These are phyloP conservation scores for Penicillium fimorum DNA, from an alignment of 495 filamentous ascomycete genomes.

Conservation along the genomic window DNA sequence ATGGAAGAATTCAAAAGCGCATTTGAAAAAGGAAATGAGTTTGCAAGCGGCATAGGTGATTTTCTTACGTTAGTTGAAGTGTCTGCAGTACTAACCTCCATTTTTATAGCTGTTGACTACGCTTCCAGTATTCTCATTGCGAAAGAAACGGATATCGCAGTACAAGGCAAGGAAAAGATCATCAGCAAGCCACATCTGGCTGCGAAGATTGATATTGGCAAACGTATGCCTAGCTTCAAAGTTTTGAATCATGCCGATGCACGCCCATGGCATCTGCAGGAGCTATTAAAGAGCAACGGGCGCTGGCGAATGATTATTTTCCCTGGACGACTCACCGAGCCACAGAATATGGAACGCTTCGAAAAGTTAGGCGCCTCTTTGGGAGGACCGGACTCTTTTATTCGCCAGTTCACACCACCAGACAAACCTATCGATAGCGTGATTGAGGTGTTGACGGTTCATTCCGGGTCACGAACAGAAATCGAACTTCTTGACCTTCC, in stretches of 20 bases:
- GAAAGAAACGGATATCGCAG: conserved; percentile 22
- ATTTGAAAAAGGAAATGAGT: conserved; percentile 39
- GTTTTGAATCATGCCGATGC: conserved; percentile 57
- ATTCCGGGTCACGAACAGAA: conserved; percentile 45
- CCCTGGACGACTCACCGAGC: conserved; percentile 49
- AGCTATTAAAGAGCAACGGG: conserved; percentile 49
- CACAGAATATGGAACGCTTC: conserved; percentile 40
- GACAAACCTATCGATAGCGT: conserved; percentile 39
- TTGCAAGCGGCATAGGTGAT: conserved; percentile 40
- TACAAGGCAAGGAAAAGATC: conserved; percentile 30
- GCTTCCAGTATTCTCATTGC: conserved; percentile 33
- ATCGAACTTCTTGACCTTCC: conserved; percentile 57
- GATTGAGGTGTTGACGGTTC: conserved; percentile 57
- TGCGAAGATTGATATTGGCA: conserved; percentile 45
- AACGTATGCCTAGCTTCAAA: conserved; percentile 52
- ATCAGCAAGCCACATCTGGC: conserved; percentile 38
- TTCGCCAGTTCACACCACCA: conserved; percentile 42
- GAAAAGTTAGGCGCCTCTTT: conserved; percentile 46
- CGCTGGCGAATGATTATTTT: conserved; percentile 63
- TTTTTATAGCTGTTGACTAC: conserved; percentile 34
- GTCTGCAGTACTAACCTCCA: neutral
- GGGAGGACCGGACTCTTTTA: conserved; percentile 38
- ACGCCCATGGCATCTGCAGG: conserved; percentile 55
- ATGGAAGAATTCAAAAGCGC: conserved; percentile 48
- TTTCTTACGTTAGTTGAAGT: neutral